Conservation (phyloP, 768 basidiomycete species). For the Rhodotorula paludigena region DNA sequence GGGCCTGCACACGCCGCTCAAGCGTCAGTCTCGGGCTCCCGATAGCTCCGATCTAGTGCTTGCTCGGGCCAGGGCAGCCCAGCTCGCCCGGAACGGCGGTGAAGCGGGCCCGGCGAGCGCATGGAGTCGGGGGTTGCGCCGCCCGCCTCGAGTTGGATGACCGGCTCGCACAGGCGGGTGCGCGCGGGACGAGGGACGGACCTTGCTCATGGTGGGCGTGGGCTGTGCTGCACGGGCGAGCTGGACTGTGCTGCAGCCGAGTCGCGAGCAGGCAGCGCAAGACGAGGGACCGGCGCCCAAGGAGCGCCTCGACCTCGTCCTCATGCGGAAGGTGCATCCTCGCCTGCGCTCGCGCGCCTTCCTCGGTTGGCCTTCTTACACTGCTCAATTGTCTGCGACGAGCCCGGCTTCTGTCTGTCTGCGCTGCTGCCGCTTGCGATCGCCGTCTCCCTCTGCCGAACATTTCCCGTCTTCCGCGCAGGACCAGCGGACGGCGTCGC, state of each 20-base stretch:
- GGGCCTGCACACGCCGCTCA: constrained; percentile 33
- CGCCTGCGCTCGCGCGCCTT: too few relatives aligned
- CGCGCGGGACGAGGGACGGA: background rate
- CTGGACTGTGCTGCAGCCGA: background rate
- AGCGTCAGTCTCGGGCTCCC: background rate
- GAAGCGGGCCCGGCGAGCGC: background rate
- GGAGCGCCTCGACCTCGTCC: background rate
- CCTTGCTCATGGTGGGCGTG: background rate
- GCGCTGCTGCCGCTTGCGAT: too few relatives aligned
- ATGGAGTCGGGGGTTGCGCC: background rate
- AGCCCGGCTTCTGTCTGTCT: too few relatives aligned
- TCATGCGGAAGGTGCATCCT: too few relatives aligned
- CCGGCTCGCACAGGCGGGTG: too few relatives aligned
- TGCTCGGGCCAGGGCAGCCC: background rate
- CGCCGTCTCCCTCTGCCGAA: too few relatives aligned
- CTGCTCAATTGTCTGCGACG: too few relatives aligned
- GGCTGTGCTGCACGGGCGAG: background rate
- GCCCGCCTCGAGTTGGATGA: too few relatives aligned
- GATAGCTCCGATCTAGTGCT: background rate
- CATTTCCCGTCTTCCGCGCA: too few relatives aligned
- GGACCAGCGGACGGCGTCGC: too few relatives aligned
- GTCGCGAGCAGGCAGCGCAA: background rate
- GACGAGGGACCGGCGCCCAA: background rate
- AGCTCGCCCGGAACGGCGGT: too few relatives aligned
- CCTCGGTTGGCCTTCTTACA: too few relatives aligned